Base-by-base conservation (phyloP, 805 yeast species). In the Pichia deserticola region DNA sequence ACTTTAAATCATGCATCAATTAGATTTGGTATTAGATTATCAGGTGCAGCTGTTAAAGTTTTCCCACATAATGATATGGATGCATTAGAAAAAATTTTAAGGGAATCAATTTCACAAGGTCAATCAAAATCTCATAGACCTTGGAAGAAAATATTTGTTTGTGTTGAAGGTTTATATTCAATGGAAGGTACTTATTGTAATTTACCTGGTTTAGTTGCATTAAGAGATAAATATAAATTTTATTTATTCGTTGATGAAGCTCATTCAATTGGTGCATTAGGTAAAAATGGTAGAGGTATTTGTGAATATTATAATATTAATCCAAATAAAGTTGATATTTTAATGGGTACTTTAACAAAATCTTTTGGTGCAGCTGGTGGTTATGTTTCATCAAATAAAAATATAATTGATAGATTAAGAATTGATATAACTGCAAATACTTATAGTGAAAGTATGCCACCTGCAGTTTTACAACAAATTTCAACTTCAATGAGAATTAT, bases 331-430 rank as follows among this genome's bases (percentile, higher is more conserved):
- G 74, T 93, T 50, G 99, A 93, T 69, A 72, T 93, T 54, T 70
- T 93, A 57, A 93, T 93, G 99, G 99, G 99, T 45, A 93, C 99
- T 7, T 78, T 93, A 51, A 95, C 99, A 47, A 93, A 93, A 69
- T 88, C 97, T 1, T 93, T 93, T 66, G 99, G 99, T 65, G 98
- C 99, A 15, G 89, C 98, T 40, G 99, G 99, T 62, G 99, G 99
- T 43, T 93, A 93, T 65, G 72, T 93, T 55, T 92, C 96, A n/a
- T 95, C 85, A 42, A 75, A 75, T 54, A 76, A 81, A 61, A 70
- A 67, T 44, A 69, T 88, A 34, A 84, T 92, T 45, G 90, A 89
- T 59, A 78, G 83, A 59, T 71, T 93, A 54, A 80, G 90, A 68
- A 59, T 86, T 39, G 83, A 80, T 59, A 79, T 87, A 59, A 75